Evolutionary conservation across 768 basidiomycete genomes (phyloP).

Genomic region (Podaxis rugospora): DNA sequence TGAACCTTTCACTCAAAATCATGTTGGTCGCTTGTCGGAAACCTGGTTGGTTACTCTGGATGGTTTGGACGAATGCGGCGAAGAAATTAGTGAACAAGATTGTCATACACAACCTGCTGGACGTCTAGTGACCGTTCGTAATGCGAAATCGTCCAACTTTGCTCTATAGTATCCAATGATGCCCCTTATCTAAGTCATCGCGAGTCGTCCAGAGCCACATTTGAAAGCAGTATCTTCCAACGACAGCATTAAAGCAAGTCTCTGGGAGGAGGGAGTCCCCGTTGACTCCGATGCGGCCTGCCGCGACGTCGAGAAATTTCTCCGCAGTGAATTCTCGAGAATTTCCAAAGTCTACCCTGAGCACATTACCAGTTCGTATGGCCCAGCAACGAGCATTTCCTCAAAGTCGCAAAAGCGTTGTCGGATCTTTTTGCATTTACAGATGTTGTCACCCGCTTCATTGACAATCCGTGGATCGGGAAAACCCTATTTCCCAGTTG

Average conservation of each 20-base stretch:
- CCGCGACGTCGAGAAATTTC: constrained; percentile 16
- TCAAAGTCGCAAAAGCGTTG: constrained; percentile 14
- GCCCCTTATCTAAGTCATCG: no score
- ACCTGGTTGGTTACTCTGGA: constrained; percentile 16
- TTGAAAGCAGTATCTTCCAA: constrained; percentile 10
- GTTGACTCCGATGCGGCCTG: constrained; percentile 13
- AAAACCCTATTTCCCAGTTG: not conserved
- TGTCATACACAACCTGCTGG: not conserved
- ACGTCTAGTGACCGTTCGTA: no score
- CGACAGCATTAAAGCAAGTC: not conserved
- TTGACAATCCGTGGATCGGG: constrained; percentile 4
- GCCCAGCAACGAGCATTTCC: constrained; percentile 14
- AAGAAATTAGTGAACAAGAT: not conserved
- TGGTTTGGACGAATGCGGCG: constrained; percentile 23
- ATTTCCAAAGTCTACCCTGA: constrained; percentile 5
- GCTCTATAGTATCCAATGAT: no score
- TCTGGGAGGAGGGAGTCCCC: not conserved
- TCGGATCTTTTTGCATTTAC: constrained; percentile 23
- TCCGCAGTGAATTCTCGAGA: constrained; percentile 7
- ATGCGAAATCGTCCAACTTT: no score
- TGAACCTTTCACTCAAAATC: constrained; percentile 3
- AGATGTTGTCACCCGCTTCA: constrained; percentile 15
- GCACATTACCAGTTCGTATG: constrained; percentile 11
- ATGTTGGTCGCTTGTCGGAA: not conserved
- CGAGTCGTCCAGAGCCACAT: no score